Base-by-base conservation (phyloP, 75 land plant species). In the Gnetum montanum region DNA sequence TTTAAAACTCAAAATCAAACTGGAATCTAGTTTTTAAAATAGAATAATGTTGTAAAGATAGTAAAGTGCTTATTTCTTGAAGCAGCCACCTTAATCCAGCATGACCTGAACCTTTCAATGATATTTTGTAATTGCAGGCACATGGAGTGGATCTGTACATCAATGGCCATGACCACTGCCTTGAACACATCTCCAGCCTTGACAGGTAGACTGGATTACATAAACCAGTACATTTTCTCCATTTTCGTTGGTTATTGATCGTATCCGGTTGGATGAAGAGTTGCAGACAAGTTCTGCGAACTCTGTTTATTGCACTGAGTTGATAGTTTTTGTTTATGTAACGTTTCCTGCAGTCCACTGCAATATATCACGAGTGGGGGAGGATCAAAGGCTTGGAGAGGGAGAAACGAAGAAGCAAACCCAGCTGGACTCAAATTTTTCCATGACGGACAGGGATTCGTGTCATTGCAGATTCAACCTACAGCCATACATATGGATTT, bases 91-190 rank as follows among this genome's bases (percentile, higher is more conserved):
- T n/a, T n/a, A n/a, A n/a, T n/a, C n/a, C n/a, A n/a, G n/a, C n/a
- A n/a, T n/a, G n/a, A n/a, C n/a, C n/a, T n/a, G n/a, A n/a, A n/a
- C n/a, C n/a, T n/a, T n/a, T n/a, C n/a, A n/a, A n/a, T n/a, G n/a
- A n/a, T 40, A 3, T 12, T 40, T 40, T 40, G 43, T 40, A 13
- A 13, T 40, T 41, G n/a, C 13, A 41, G 43, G 71, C 47, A 1
- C 49, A 82, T 40, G 58, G 63, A 19, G 95, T 92, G 11, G 95
- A 88, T 57, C 53, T 79, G 6, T 94, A 94, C 70, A 68, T 94
- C 7, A 94, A 94, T 51, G 96, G 98, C 0, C 98, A 94, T 63
- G 98, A 94, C 38, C 98, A 94, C 68, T 90, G 96, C 59, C 74
- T 94, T 34, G 77, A 89, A 31, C 84, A 80, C 53, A 94, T 94